Evolutionary conservation across 2,329 filamentous ascomycete species (phyloP), one percentile per base, ranked within the genome.

Genomic region (Epichloe amarillans): DNA sequence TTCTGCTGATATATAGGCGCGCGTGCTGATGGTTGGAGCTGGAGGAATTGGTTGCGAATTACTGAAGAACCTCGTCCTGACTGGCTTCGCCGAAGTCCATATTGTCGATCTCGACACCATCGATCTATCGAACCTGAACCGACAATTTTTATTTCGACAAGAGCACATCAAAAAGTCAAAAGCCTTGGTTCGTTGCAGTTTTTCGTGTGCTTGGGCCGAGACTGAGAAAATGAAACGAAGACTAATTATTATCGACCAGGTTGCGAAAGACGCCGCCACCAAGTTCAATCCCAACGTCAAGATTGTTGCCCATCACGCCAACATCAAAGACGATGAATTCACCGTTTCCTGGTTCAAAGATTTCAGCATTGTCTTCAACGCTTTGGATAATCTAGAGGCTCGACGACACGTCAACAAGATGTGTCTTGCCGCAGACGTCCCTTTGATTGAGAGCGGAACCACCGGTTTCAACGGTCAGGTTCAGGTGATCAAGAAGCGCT

Each of bases 161-260:
- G 90, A 97, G 65, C 93, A 98, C 63, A 97, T 98, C 69, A 97
- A 96, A 69, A 95, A 95, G 67, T 82, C 91, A 1, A 98, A 98
- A 66, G 90, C 93, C 48, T 70, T 95, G 69, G 90, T 93, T 74
- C 56, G 80, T 69, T 39, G 6, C 8, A n/a, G 7, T 39, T 40
- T 36, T n/a, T 11, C 5, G 1, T 19, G 15, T 5, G 21, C 11
- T 14, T 42, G 23, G 38, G 26, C 12, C 10, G 0, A 10, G 21
- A 7, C 15, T 39, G n/a, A 36, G 3, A 35, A 37, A n/a, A 37
- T 21, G 21, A 36, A 45, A 36, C 14, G n/a, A 39, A 14, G 42
- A 53, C 56, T 64, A 53, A 63, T 54, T 10, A 44, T 19, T 44
- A 36, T 11, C 37, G 14, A 49, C 48, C 63, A 91, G 86, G 86